Percentiles rank a stretch among this genome's conserved stretches.
Evolutionary conservation across 2,329 filamentous ascomycete genomes (phyloP).

Genomic region (Fusarium sp.): DNA sequence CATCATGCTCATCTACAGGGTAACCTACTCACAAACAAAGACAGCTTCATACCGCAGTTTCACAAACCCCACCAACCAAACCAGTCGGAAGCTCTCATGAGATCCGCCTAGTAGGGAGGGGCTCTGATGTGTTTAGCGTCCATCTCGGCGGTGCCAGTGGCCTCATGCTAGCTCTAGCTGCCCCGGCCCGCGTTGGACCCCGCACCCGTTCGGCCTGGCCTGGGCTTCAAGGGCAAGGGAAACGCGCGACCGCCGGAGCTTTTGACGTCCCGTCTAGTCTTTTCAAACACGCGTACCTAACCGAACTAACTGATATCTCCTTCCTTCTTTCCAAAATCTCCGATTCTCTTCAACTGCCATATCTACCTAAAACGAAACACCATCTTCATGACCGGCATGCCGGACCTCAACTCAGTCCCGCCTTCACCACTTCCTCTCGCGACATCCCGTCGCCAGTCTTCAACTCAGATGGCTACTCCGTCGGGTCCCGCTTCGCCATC

Average conservation of each 20-base stretch:
- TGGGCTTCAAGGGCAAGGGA: constrained; percentile 12
- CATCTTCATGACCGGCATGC: constrained; percentile 54
- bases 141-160: constrained; percentile 29
- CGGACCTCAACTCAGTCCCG: constrained; percentile 68
- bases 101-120: constrained; percentile 10
- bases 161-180: constrained; percentile 26
- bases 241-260: constrained; percentile 27
- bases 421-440: constrained; percentile 61
- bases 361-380: background rate
- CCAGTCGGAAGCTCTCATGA: constrained; percentile 25
- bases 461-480: constrained; percentile 58
- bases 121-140: constrained; percentile 37
- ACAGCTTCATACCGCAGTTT: constrained; percentile 4
- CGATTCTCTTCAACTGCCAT: background rate
- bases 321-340: background rate
- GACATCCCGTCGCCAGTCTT: constrained; percentile 58
- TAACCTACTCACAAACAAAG: background rate
- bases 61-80: constrained; percentile 1
- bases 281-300: constrained; percentile 27
- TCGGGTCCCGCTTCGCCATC: constrained; percentile 55
- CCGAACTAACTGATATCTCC: background rate
- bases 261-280: constrained; percentile 6
- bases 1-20: background rate
- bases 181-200: constrained; percentile 34
- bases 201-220: constrained; percentile 22